Evolutionary conservation across 306 rosid species (phyloP), one percentile per base, ranked within the genome.

Genomic region (Castanopsis chinensis): DNA sequence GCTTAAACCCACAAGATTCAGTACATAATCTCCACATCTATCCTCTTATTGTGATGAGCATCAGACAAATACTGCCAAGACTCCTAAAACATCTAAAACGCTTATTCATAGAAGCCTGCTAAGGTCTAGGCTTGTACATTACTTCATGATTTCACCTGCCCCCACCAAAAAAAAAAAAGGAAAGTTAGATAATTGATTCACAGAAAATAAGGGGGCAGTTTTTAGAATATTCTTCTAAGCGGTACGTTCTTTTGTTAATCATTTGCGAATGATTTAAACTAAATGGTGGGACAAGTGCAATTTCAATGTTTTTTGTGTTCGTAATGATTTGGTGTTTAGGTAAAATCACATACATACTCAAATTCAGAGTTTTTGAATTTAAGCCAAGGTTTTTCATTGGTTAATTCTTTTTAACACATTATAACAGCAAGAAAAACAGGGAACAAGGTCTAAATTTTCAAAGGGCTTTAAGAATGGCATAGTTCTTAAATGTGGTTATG

Each of bases 111-210:
- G 71, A 49, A n/a, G 35, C 51, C 75, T 60, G 55, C 72, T 49
- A 53, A 69, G 45, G 69, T 65, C 58, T 53, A 60, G 37, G 68
- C 78, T 78, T 35, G 18, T n/a, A 6, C 53, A 71, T 82, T 82
- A 82, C 54, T 81, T 79, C 87, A 86, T 88, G 74, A 81, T 65
- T 18, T 85, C 86, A 78, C 98, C 98, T 93, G 93, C 93, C 85
- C 67, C 37, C 18, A 71, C 4, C n/a, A 6, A 57, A 9, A 21
- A 2, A 45, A 3, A 9, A 11, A 0, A 45, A 3, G 15, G 4
- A 45, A 9, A 9, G 17, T 49, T 49, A 12, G 53, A 3, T 49
- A 49, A 12, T 49, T 49, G 17, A 49, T 12, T 49, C 5, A 13
- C 53, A 49, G 53, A 49, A 49, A 10, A 3, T 2, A 68, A 6